Evolutionary conservation across 441 rosid genomes (phyloP).

Genomic region (Erodium trifolium): DNA sequence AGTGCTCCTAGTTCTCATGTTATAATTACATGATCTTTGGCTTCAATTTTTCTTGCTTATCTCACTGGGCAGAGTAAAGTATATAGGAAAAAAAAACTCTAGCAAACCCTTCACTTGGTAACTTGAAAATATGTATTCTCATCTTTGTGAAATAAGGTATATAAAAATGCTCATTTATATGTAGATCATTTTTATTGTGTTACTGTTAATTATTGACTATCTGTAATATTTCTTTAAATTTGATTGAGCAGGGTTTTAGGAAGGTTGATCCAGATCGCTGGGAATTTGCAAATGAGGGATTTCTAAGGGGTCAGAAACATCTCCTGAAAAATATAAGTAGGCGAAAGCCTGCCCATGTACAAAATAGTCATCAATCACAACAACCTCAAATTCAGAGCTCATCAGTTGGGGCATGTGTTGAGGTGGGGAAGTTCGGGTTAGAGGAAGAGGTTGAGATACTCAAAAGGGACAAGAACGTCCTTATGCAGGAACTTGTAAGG

Average conservation of each 20-base stretch:
- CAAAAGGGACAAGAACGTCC: constrained; percentile 50
- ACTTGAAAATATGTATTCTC: no score
- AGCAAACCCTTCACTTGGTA: no score
- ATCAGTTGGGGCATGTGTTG: constrained; percentile 40
- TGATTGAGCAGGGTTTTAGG: constrained; percentile 46
- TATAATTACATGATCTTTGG: background rate
- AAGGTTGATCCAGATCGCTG: constrained; percentile 68
- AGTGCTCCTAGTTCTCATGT: background rate
- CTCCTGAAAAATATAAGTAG: constrained; percentile 63
- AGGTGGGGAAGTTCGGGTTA: constrained; percentile 57
- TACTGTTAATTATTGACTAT: background rate
- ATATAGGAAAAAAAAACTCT: background rate
- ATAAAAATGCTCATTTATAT: background rate
- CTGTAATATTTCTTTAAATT: constrained; percentile 4
- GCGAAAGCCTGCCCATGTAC: constrained; percentile 36
- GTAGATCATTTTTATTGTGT: background rate
- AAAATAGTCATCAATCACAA: constrained; percentile 28
- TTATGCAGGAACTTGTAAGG: constrained; percentile 60
- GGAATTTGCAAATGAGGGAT: constrained; percentile 86
- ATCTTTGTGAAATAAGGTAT: no score
- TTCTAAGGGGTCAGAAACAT: constrained; percentile 58
- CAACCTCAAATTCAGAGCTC: constrained; percentile 51
- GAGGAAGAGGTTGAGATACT: constrained; percentile 50
- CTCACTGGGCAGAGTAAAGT: background rate
- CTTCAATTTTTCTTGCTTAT: background rate